These are phyloP conservation scores for Pulveroboletus ridleyi DNA, from an alignment of 1,284 basidiomycete genomes.

Conservation along the genomic window DNA sequence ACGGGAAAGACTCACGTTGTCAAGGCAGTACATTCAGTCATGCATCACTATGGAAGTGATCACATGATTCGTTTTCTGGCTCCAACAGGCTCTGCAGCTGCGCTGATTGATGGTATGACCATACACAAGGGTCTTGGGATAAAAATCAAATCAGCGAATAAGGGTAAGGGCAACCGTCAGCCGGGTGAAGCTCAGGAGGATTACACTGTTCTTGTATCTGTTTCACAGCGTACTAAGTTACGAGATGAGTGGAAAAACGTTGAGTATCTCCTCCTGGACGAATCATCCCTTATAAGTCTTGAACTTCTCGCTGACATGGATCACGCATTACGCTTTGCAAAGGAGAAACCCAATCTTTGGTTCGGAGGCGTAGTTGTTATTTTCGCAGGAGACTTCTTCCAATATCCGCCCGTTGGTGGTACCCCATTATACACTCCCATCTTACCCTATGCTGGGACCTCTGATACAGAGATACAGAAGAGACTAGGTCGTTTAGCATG, in stretches of 20 bases:
- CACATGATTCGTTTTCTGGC: slow-evolving; percentile 12
- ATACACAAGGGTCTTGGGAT: slow-evolving; percentile 11
- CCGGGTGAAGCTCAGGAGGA: neutral
- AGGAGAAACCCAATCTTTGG: slow-evolving; percentile 12
- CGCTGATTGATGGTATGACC: slow-evolving; percentile 10
- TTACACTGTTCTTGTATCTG: neutral
- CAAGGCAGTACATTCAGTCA: neutral
- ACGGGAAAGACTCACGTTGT: slow-evolving; percentile 10
- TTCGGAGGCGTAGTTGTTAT: slow-evolving; percentile 18
- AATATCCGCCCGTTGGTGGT: slow-evolving; percentile 32
- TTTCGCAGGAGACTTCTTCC: slow-evolving; percentile 27
- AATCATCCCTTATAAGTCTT: neutral
- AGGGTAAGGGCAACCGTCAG: slow-evolving; percentile 4
- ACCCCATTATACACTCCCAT: slow-evolving; percentile 35
- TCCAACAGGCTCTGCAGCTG: slow-evolving; percentile 4
- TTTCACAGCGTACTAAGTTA: neutral
- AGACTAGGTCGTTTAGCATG: slow-evolving; percentile 31
- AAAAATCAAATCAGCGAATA: slow-evolving; percentile 6
- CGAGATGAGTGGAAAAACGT: slow-evolving; percentile 15
- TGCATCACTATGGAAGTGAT: neutral
- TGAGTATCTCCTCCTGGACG: neutral
- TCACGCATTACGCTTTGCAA: slow-evolving; percentile 24
- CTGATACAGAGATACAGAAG: slow-evolving; percentile 21
- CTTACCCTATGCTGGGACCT: slow-evolving; percentile 4
- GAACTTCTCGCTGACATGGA: slow-evolving; percentile 21